Base-by-base conservation (phyloP, 2,329 filamentous ascomycete genomes). In the Paramyrothecium sp. region DNA sequence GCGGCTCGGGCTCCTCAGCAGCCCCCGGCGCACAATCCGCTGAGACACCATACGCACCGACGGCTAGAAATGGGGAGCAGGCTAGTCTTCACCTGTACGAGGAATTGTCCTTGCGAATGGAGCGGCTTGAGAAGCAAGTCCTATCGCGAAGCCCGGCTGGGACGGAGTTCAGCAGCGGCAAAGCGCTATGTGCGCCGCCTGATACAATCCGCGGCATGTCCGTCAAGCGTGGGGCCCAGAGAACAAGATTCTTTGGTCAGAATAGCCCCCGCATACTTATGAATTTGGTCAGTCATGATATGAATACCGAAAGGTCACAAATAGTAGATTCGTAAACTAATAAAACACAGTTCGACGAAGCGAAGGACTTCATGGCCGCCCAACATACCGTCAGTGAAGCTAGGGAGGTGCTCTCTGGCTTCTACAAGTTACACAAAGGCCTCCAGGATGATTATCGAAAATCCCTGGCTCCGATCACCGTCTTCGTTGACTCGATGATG, bases 401-500 rank as follows among this genome's bases (percentile, higher is more conserved):
- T 26, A 65, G 71, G 26, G 77, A 81, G 20, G 61, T 79, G 38
- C 76, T 84, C 54, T 58, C 69, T 20, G 75, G 73, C 51, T 75
- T 83, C 49, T 74, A 78, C 55, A 75, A 75, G 49, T 74, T 84
- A 41, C 77, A 84, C 63, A 77, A 72, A 58, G 68, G 74, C 16
- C 69, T 84, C 10, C 78, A 80, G 60, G 75, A 79, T 52, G 77
- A 81, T 30, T 76, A 80, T 62, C 71, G 71, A 54, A 77, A 78
- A 61, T 75, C 74, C 0, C 68, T 82, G 46, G 69, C 77, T 5
- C 81, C 82, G 1, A 83, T 85, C 49, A 74, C 80, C 3, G 81
- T 85, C 33, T 85, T 80, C 62, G 81, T 84, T 26, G 81, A 85
- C 62, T 84, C 81, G n/a, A 81, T 84, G 72, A 81, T 82, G 65